A percentile compares a stretch with the other conserved stretches of the same genome.
Conservation (phyloP, 2,329 filamentous ascomycete genomes). For the Pseudopithomyces chartarum region DNA sequence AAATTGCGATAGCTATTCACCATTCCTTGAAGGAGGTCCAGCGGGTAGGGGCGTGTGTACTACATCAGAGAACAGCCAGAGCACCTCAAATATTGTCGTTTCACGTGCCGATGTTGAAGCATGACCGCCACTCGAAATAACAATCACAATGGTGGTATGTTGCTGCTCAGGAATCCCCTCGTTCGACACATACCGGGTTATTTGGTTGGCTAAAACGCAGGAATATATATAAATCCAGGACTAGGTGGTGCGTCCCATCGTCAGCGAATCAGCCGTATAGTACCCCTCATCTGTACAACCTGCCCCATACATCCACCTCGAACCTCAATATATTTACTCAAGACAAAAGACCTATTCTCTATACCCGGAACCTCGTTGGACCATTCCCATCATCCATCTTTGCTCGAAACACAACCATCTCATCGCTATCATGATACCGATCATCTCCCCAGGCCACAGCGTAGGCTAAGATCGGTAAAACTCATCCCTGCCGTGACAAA, state of each 20-base stretch:
- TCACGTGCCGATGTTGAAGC: too few relatives aligned
- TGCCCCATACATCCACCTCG: not conserved
- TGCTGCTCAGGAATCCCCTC: too few relatives aligned
- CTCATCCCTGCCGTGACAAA: not conserved
- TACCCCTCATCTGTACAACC: not conserved
- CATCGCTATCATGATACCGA: slow-evolving; percentile 4
- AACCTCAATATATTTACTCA: not conserved
- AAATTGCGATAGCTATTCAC: too few relatives aligned
- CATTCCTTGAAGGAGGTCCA: too few relatives aligned
- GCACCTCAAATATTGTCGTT: too few relatives aligned
- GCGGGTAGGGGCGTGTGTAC: too few relatives aligned
- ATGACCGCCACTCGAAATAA: too few relatives aligned
- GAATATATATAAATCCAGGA: too few relatives aligned
- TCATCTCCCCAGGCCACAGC: not conserved
- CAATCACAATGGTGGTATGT: too few relatives aligned
- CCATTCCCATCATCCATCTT: not conserved
- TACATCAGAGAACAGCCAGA: too few relatives aligned
- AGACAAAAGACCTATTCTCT: not conserved
- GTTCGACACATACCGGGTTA: too few relatives aligned
- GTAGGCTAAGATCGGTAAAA: not conserved
- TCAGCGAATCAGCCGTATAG: not conserved
- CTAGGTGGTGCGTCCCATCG: not conserved
- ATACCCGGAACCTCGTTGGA: not conserved
- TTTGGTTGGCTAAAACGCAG: too few relatives aligned
- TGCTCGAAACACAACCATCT: not conserved